Evolutionary conservation across 257 asterid genomes (phyloP).

Genomic region (Nicotiana sylvestris): DNA sequence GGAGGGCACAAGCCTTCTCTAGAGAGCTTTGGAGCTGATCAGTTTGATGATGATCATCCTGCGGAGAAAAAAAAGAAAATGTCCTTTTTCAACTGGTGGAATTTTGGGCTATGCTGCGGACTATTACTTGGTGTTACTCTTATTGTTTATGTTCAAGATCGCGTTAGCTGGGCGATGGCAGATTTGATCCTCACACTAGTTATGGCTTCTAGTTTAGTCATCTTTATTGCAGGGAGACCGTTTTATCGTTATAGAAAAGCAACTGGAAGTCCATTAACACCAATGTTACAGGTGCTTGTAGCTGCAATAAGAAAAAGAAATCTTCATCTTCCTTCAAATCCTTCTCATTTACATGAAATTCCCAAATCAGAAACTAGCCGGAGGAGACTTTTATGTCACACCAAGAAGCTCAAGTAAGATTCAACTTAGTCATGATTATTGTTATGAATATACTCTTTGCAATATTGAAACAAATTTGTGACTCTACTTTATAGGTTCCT

Average conservation of each 20-base stretch:
- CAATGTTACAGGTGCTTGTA: slow-evolving; percentile 61
- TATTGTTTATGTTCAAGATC: slow-evolving; percentile 57
- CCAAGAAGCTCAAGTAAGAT: slow-evolving; percentile 48
- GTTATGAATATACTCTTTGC: too few relatives aligned
- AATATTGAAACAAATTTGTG: too few relatives aligned
- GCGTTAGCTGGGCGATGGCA: slow-evolving; percentile 50
- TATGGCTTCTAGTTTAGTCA: slow-evolving; percentile 37
- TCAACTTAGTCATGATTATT: neutral
- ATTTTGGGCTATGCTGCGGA: slow-evolving; percentile 55
- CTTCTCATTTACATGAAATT: slow-evolving; percentile 50
- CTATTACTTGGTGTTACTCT: slow-evolving; percentile 51
- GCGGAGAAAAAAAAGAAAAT: slow-evolving; percentile 42
- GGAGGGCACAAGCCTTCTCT: too few relatives aligned
- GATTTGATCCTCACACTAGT: slow-evolving; percentile 52
- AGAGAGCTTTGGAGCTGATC: too few relatives aligned
- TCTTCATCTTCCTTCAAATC: slow-evolving; percentile 25
- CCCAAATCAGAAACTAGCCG: slow-evolving; percentile 30
- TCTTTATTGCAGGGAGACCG: slow-evolving; percentile 45
- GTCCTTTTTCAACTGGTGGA: slow-evolving; percentile 84
- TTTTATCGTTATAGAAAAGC: slow-evolving; percentile 42
- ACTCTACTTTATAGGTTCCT: slow-evolving; percentile 45
- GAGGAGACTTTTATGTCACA: slow-evolving; percentile 56
- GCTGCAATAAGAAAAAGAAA: slow-evolving; percentile 49
- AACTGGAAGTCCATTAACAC: slow-evolving; percentile 61
- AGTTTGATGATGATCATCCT: slow-evolving; percentile 32